Percentiles rank a stretch among this genome's conserved stretches.
phyloP scores from a whole-genome alignment of 1,284 basidiomycete species.

The Ganoderma lingzhi region DNA sequence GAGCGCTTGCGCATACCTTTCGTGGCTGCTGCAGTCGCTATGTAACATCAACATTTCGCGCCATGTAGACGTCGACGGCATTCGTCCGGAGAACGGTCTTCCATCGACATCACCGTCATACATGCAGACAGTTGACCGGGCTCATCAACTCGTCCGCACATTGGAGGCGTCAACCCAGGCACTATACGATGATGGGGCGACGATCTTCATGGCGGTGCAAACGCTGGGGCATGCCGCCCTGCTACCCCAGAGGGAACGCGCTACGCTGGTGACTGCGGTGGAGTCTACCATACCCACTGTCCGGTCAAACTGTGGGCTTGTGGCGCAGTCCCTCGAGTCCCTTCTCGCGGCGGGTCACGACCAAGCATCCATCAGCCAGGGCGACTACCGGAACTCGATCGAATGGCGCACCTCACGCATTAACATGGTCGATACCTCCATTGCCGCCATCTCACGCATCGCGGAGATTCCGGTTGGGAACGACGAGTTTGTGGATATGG shows the following conservation, averaged over 20 bases:
- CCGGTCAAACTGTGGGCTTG: constrained; percentile 50
- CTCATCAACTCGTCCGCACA: constrained; percentile 69
- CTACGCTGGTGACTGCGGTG: constrained; percentile 14
- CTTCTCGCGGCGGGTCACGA: constrained; percentile 71
- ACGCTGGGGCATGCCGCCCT: constrained; percentile 33
- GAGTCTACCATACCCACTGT: constrained; percentile 43
- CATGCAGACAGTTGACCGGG: constrained; percentile 68
- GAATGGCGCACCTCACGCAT: constrained; percentile 77
- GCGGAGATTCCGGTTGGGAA: constrained; percentile 35
- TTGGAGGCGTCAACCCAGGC: constrained; percentile 75
- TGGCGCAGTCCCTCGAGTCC: constrained; percentile 67
- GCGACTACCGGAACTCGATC: constrained; percentile 75
- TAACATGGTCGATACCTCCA: constrained; percentile 61
- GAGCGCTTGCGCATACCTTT: constrained; percentile 60
- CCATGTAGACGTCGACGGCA: constrained; percentile 80
- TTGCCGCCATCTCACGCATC: constrained; percentile 44
- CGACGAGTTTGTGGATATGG: constrained; percentile 72
- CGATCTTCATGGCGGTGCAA: constrained; percentile 65
- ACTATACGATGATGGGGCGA: constrained; percentile 72
- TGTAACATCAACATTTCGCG: constrained; percentile 78
- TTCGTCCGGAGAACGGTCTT: constrained; percentile 55
- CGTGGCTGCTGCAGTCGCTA: constrained; percentile 62
- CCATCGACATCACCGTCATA: constrained; percentile 50
- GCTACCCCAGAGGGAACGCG: constrained; percentile 17
- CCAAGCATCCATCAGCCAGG: constrained; percentile 71